Evolutionary conservation across 2,329 filamentous ascomycete species (phyloP).

Genomic region (Camptophora hylomeconis): DNA sequence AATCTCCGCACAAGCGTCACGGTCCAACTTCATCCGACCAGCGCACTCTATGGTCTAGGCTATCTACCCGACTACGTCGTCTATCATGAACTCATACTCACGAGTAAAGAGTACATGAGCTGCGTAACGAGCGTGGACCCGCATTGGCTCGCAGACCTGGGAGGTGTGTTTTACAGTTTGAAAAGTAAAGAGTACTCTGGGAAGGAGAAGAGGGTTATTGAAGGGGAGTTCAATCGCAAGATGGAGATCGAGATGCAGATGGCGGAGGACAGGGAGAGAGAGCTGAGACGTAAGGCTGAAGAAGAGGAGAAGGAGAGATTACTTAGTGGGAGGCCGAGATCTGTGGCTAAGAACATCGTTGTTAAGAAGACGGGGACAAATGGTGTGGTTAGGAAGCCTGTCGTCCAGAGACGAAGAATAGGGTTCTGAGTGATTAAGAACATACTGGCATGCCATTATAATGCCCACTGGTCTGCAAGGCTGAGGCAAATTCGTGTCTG

Average conservation of each 20-base stretch:
- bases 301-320: conserved; percentile 25
- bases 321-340: conserved; percentile 9
- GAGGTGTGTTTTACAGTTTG: conserved; percentile 92
- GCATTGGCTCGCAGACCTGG: conserved; percentile 91
- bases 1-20: conserved; percentile 90
- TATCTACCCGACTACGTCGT: conserved; percentile 95
- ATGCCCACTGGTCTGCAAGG: no score
- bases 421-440: no score
- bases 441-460: no score
- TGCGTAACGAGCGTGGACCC: conserved; percentile 93
- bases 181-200: conserved; percentile 95
- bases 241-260: conserved; percentile 92
- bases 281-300: conserved; percentile 48
- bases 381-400: conserved; percentile 18
- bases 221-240: conserved; percentile 81
- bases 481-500: no score
- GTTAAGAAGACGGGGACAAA: conserved; percentile 18
- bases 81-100: conserved; percentile 95
- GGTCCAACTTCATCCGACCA: conserved; percentile 88
- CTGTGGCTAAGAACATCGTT: conserved; percentile 9
- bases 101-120: conserved; percentile 88
- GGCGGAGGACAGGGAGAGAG: conserved; percentile 71
- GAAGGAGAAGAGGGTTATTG: conserved; percentile 71
- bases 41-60: conserved; percentile 79
- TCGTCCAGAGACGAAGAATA: conserved; percentile 14